Conservation (phyloP, 1,284 basidiomycete genomes). For the Bjerkandera adusta region DNA sequence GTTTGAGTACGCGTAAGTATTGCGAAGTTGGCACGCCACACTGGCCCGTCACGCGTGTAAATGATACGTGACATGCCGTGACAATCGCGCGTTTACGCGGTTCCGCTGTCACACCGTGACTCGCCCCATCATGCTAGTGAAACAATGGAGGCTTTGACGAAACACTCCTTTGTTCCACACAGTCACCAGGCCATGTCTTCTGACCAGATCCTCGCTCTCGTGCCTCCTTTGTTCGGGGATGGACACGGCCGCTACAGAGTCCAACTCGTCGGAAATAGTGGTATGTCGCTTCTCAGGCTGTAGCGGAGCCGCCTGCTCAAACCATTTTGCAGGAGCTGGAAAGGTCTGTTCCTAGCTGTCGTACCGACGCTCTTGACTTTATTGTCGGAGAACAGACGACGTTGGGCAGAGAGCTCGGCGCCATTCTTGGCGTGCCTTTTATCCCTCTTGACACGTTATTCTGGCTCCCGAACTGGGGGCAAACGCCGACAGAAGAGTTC, state of each 20-base stretch:
- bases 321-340: slow-evolving; percentile 12
- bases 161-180: not conserved
- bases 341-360: slow-evolving; percentile 11
- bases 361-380: slow-evolving; percentile 6
- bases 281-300: slow-evolving; percentile 28
- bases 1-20: too few relatives aligned
- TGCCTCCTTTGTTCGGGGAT: slow-evolving; percentile 45
- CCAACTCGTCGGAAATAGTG: slow-evolving; percentile 53
- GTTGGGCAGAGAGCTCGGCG: slow-evolving; percentile 42
- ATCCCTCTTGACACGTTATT: slow-evolving; percentile 24
- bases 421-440: slow-evolving; percentile 35
- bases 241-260: slow-evolving; percentile 45
- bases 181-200: slow-evolving; percentile 1
- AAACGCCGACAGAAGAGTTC: slow-evolving; percentile 20
- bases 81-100: too few relatives aligned
- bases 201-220: not conserved
- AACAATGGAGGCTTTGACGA: too few relatives aligned
- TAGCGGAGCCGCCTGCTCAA: too few relatives aligned
- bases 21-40: too few relatives aligned
- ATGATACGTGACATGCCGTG: too few relatives aligned
- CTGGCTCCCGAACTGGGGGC: slow-evolving; percentile 27
- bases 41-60: too few relatives aligned
- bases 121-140: too few relatives aligned
- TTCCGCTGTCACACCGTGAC: too few relatives aligned
- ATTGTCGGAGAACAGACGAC: slow-evolving; percentile 40